These are phyloP conservation scores for Lactuca sativa DNA, from an alignment of 129 eudicot genomes.

Conservation along the genomic window DNA sequence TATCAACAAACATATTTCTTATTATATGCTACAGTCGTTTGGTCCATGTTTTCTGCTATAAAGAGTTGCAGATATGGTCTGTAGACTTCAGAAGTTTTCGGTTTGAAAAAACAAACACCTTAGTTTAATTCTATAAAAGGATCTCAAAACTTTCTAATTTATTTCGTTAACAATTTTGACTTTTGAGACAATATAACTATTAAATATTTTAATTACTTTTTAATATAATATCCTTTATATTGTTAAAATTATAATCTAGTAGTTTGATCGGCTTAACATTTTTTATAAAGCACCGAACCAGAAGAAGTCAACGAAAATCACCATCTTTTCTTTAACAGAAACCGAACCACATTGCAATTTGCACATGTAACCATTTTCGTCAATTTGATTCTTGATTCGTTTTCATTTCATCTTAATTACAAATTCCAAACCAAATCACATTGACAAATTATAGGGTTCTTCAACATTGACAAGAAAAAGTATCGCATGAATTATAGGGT, in stretches of 20 bases:
- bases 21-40: too few species aligned
- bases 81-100: too few species aligned
- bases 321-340: too few species aligned
- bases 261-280: not conserved
- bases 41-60: too few species aligned
- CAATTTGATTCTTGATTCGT: not conserved
- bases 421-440: not conserved
- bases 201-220: not conserved
- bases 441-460: not conserved
- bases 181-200: too few species aligned
- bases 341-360: not conserved
- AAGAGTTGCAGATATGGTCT: too few species aligned
- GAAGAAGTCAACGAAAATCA: not conserved
- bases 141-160: too few species aligned
- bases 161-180: too few species aligned
- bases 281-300: not conserved
- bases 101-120: too few species aligned
- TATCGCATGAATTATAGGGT: constrained; percentile 19
- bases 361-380: not conserved
- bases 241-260: not conserved
- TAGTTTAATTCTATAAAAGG: too few species aligned
- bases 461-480: constrained; percentile 14
- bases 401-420: not conserved
- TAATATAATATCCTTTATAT: not conserved
- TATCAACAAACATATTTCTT: too few species aligned